A percentile compares a stretch with the other conserved stretches of the same genome.
phyloP scores from a whole-genome alignment of 148 eudicot species.

The Dianthus caryophyllus region DNA sequence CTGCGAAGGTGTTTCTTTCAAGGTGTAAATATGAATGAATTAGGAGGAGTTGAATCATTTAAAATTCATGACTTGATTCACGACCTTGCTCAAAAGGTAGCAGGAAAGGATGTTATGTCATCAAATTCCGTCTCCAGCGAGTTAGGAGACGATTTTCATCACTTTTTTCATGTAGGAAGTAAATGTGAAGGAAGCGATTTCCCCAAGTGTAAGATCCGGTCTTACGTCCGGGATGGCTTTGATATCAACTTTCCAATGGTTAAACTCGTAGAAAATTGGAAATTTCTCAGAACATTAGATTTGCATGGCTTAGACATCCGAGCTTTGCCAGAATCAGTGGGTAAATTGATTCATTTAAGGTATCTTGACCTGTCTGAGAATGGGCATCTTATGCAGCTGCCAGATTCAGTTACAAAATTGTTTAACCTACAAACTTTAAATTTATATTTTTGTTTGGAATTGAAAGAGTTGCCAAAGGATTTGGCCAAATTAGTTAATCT shows the following conservation, averaged over 20 bases:
- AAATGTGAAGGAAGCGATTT: too few species aligned
- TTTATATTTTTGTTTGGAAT: background rate
- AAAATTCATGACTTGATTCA: too few species aligned
- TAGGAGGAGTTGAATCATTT: too few species aligned
- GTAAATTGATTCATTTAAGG: constrained; percentile 33
- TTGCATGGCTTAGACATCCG: background rate
- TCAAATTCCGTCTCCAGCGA: too few species aligned
- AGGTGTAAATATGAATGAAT: too few species aligned
- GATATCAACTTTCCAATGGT: background rate
- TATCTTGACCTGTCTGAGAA: constrained; percentile 27
- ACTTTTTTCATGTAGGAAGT: too few species aligned
- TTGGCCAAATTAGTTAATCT: constrained; percentile 19
- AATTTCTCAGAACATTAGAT: constrained; percentile 26
- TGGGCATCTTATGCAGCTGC: background rate
- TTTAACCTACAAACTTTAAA: constrained; percentile 22
- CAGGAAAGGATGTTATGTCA: too few species aligned
- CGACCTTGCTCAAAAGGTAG: too few species aligned
- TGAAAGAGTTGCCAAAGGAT: constrained; percentile 15
- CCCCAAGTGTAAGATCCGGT: background rate
- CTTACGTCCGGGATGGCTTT: background rate
- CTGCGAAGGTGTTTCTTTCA: too few species aligned
- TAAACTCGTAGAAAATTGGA: background rate
- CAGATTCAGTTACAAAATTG: constrained; percentile 25
- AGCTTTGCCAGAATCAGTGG: constrained; percentile 22
- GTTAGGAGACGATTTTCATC: too few species aligned